Evolutionary conservation across 306 rosid species (phyloP).

Genomic region (Luffa aegyptiaca): DNA sequence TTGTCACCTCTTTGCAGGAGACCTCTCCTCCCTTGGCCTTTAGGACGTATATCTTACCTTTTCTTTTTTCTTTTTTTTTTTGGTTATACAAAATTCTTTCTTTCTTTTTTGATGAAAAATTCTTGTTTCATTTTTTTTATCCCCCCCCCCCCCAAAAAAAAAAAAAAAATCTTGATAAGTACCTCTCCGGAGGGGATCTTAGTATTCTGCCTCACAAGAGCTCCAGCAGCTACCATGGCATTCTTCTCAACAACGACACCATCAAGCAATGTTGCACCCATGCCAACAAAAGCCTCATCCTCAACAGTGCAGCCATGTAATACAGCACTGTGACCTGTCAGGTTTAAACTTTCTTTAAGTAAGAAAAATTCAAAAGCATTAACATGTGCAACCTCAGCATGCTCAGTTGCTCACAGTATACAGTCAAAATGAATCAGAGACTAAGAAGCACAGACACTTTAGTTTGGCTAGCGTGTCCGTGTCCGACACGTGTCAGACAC

Average conservation of each 20-base stretch:
- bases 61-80: neutral
- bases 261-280: constrained; percentile 94
- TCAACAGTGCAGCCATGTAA: constrained; percentile 93
- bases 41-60: neutral
- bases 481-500: too few species aligned
- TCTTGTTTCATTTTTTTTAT: neutral
- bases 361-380: neutral
- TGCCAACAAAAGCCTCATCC: constrained; percentile 94
- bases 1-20: neutral
- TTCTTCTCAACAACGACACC: constrained; percentile 82
- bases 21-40: neutral
- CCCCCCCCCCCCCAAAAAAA: neutral
- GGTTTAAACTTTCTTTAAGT: neutral
- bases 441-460: too few species aligned
- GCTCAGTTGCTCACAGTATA: neutral
- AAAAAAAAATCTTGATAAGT: neutral
- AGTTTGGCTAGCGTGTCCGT: too few species aligned
- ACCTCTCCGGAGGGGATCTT: constrained; percentile 96
- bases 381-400: neutral
- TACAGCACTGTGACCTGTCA: constrained; percentile 80
- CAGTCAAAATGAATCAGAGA: neutral
- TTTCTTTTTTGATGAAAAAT: neutral
- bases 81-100: neutral
- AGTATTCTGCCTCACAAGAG: constrained; percentile 88
- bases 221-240: constrained; percentile 98